These are phyloP conservation scores for Peronospora belbahrii DNA, from an alignment of 352 stramenopile genomes.

Conservation along the genomic window DNA sequence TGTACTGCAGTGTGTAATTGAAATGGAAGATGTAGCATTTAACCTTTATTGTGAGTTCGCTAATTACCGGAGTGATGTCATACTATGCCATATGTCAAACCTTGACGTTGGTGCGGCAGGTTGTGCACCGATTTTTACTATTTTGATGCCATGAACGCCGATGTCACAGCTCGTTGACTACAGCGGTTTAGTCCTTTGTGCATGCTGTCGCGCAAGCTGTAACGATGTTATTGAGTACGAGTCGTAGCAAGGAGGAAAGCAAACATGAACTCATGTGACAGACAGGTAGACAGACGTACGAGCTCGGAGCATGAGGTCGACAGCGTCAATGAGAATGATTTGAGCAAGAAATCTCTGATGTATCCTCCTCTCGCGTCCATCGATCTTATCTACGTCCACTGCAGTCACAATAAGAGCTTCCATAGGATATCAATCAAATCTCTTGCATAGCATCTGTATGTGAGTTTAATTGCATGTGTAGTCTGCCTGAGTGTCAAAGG, in stretches of 20 bases:
- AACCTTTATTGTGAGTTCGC: constrained; percentile 68
- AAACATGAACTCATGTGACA: constrained; percentile 1
- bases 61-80: constrained; percentile 74
- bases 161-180: constrained; percentile 62
- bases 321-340: constrained; percentile 40
- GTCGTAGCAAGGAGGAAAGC: constrained; percentile 9
- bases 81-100: constrained; percentile 68
- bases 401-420: no score
- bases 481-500: no score
- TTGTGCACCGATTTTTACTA: constrained; percentile 77
- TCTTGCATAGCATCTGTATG: no score
- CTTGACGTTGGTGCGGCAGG: constrained; percentile 74
- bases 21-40: constrained; percentile 37
- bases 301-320: constrained; percentile 21
- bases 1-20: constrained; percentile 45
- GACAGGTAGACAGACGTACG: no score
- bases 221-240: constrained; percentile 1
- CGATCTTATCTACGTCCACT: no score
- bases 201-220: constrained; percentile 25
- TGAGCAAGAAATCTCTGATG: constrained; percentile 58
- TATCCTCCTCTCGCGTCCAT: constrained; percentile 58
- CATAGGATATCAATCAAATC: no score
- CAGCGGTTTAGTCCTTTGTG: no score
- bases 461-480: no score
- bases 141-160: constrained; percentile 68